These are phyloP conservation scores for Colletotrichum limetticola DNA, from an alignment of 2,329 filamentous ascomycete species.

Conservation along the genomic window DNA sequence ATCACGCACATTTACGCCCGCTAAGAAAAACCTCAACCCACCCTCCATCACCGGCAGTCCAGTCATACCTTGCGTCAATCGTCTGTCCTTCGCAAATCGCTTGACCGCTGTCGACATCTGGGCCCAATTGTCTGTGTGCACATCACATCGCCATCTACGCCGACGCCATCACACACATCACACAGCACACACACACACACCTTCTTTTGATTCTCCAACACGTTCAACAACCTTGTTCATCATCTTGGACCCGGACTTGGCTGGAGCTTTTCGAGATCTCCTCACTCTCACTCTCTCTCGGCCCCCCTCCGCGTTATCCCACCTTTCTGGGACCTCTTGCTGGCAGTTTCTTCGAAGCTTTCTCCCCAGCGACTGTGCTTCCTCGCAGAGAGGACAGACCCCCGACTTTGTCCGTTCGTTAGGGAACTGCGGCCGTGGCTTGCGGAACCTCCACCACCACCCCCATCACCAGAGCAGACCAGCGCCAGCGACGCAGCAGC, in stretches of 20 bases:
- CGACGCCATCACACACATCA: not conserved
- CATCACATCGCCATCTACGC: not conserved
- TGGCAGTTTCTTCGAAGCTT: not conserved
- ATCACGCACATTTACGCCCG: conserved; percentile 12
- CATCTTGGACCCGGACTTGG: conserved; percentile 12
- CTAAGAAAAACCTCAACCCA: not conserved
- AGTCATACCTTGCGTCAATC: not conserved
- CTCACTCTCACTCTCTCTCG: conserved; percentile 35
- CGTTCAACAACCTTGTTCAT: conserved; percentile 20
- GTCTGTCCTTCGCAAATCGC: not conserved
- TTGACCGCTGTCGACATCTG: conserved; percentile 19
- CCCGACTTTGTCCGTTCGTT: conserved; percentile 18
- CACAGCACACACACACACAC: not conserved
- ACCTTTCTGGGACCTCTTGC: not conserved
- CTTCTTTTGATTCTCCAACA: not conserved
- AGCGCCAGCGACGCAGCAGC: not conserved
- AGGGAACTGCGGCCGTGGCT: not conserved
- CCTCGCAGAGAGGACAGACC: not conserved
- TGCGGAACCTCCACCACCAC: not conserved
- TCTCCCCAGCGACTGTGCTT: conserved; percentile 4
- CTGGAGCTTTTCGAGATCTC: conserved; percentile 29
- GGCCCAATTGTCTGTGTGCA: conserved; percentile 16
- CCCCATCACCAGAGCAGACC: not conserved
- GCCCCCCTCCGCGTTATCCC: conserved; percentile 17
- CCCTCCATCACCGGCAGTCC: not conserved